Evolutionary conservation across 2,329 filamentous ascomycete genomes (phyloP).

Genomic region (Diaporthe helianthi): DNA sequence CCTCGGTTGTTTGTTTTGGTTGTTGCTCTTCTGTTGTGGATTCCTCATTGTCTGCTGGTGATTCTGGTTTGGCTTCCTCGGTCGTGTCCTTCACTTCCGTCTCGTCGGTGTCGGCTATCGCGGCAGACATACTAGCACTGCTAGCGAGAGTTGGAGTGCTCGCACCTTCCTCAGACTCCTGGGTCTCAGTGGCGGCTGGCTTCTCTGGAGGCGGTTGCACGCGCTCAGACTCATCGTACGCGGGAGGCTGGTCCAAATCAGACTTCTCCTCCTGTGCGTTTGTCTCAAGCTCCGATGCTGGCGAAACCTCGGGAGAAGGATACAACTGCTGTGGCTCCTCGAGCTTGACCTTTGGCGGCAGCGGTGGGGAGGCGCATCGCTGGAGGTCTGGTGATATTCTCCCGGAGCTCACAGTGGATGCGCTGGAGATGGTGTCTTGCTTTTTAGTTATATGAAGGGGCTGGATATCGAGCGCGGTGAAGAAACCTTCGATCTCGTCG

Average conservation of each 20-base stretch:
- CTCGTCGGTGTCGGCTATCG: background rate
- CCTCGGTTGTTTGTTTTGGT: background rate
- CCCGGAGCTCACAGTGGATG: background rate
- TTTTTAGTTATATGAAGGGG: slow-evolving; percentile 29
- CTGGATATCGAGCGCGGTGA: slow-evolving; percentile 29
- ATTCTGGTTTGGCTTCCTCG: background rate
- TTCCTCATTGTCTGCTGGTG: background rate
- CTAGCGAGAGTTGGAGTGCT: background rate
- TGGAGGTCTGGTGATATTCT: slow-evolving; percentile 7
- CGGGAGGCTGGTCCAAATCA: slow-evolving; percentile 18
- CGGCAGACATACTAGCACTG: slow-evolving; percentile 5
- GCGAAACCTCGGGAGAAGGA: background rate
- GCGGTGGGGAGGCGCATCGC: slow-evolving; percentile 28
- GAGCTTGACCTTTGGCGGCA: slow-evolving; percentile 32
- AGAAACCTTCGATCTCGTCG: slow-evolving; percentile 30
- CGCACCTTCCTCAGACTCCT: background rate
- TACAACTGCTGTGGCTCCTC: background rate
- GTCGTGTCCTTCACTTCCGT: background rate
- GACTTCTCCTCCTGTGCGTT: background rate
- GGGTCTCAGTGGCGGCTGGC: background rate
- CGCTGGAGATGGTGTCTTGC: slow-evolving; percentile 13
- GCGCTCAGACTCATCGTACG: slow-evolving; percentile 28
- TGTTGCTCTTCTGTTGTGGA: background rate
- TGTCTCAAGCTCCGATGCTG: background rate
- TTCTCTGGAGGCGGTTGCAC: slow-evolving; percentile 32